phyloP scores from a whole-genome alignment of 2,329 filamentous ascomycete species.

The Ceratocystis cacaofunesta region DNA sequence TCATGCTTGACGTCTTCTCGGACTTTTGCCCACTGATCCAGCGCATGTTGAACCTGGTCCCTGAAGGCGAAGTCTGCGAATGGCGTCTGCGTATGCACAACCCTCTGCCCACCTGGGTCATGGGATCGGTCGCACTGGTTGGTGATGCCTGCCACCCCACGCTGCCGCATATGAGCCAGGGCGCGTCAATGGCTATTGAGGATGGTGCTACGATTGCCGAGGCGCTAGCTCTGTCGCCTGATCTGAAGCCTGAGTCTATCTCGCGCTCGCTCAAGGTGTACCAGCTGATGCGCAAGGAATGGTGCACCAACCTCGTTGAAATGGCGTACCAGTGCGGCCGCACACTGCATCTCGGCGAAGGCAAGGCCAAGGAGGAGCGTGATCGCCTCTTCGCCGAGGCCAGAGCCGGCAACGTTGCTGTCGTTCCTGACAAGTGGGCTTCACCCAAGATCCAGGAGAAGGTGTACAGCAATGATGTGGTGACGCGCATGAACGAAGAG shows the following conservation, averaged over 20 bases:
- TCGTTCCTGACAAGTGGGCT: constrained; percentile 53
- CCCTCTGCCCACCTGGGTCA: constrained; percentile 42
- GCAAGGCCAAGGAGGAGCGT: constrained; percentile 42
- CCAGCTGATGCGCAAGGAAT: constrained; percentile 40
- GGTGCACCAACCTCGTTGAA: constrained; percentile 38
- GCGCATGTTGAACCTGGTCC: constrained; percentile 44
- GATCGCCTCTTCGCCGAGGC: constrained; percentile 41
- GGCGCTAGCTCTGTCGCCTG: constrained; percentile 30
- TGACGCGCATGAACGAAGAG: constrained; percentile 35
- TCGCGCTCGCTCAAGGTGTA: constrained; percentile 39
- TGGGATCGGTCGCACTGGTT: constrained; percentile 40
- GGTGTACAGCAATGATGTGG: constrained; percentile 51
- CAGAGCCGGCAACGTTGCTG: constrained; percentile 32
- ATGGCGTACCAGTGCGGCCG: constrained; percentile 37
- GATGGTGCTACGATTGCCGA: constrained; percentile 47
- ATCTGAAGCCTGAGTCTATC: constrained; percentile 27
- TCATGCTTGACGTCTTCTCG: constrained; percentile 45
- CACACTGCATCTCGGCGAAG: constrained; percentile 43
- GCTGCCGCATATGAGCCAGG: constrained; percentile 51
- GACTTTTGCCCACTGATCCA: constrained; percentile 47
- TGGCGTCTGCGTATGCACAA: constrained; percentile 48
- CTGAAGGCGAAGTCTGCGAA: constrained; percentile 48
- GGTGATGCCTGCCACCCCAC: constrained; percentile 55
- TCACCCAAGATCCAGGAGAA: constrained; percentile 53
- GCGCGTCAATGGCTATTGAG: constrained; percentile 54